A percentile compares a stretch with the other conserved stretches of the same genome.
These are phyloP conservation scores for Ampelocalamus luodianensis DNA, from an alignment of 176 grass and related monocot genomes.

Conservation along the genomic window DNA sequence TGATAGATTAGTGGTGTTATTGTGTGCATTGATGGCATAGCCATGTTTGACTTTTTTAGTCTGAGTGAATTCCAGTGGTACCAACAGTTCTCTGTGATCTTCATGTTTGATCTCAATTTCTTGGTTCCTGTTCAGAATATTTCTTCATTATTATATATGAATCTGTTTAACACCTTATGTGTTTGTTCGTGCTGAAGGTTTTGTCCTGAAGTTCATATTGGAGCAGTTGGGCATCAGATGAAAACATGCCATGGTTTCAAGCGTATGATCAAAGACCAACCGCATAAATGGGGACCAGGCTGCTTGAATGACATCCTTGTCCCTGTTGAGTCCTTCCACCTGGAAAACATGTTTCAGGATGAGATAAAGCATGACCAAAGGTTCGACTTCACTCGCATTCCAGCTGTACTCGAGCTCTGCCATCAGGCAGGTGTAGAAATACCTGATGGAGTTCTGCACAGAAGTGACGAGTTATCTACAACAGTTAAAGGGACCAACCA, in stretches of 20 bases:
- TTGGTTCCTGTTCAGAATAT: background rate
- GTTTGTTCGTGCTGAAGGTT: conserved; percentile 55
- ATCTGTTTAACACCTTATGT: conserved; percentile 26
- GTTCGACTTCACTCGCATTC: conserved; percentile 71
- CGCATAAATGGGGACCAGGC: conserved; percentile 63
- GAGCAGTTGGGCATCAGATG: conserved; percentile 63
- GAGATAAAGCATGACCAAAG: conserved; percentile 86
- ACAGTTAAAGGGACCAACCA: background rate
- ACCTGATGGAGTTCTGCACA: conserved; percentile 45
- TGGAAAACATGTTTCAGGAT: conserved; percentile 64
- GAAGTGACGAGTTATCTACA: background rate
- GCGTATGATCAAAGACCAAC: conserved; percentile 57
- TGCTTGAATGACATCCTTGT: conserved; percentile 70
- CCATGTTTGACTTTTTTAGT: conserved; percentile 23
- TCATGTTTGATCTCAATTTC: conserved; percentile 31
- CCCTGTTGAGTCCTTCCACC: conserved; percentile 71
- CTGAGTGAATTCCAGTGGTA: background rate
- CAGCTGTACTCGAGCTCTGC: conserved; percentile 83
- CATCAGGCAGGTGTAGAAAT: conserved; percentile 77
- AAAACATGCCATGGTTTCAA: conserved; percentile 79
- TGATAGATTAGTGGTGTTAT: background rate
- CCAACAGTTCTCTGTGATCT: background rate
- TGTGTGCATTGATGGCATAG: background rate
- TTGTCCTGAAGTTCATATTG: conserved; percentile 82
- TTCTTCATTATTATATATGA: conserved; percentile 13